Base-by-base conservation (phyloP, 768 basidiomycete species). In the Hydnomerulius pinastri region DNA sequence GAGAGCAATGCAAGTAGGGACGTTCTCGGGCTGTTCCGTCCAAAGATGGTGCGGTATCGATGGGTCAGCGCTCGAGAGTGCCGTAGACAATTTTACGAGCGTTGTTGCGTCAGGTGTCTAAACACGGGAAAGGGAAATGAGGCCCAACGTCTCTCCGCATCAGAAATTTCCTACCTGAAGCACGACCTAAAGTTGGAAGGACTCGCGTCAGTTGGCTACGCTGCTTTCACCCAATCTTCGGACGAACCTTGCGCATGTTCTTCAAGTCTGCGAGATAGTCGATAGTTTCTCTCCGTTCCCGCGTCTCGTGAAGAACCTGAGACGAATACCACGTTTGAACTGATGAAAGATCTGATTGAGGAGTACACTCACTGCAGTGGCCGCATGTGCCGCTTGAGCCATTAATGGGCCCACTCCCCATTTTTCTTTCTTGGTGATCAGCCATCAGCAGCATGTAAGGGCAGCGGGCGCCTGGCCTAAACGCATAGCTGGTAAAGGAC, bases 321-420 rank as follows among this genome's bases (percentile, higher is more conserved):
- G 23, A 41, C 41, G 17, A 29, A 28, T n/a, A 12, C 1, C 3
- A 18, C 4, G 29, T 12, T 8, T 41, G 18, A 5, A 17, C 12
- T 12, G 13, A 32, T 32, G 30, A 35, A 4, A n/a, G 15, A 24
- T 6, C 3, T 17, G 17, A 1, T 32, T 6, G 17, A 1, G 2
- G 11, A 5, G 15, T 15, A 21, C 40, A 40, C 65, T 39, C 55
- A 76, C 75, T 21, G 75, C 75, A 0, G 72, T 65, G 21, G 75
- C 74, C 5, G 72, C 73, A 51, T 75, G 75, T 4, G 75, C 73
- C 2, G 66, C 70, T 52, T 76, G 75, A 6, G 73, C 70, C 75
- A 76, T 74, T 32, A 76, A 65, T 12, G 74, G 73, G 10, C 75
- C 75, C 4, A 72, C 61, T 1, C 75, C 75, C 72, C 76, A 77